Base-by-base conservation (phyloP, 2,329 filamentous ascomycete species). In the Aureobasidium pullulans region DNA sequence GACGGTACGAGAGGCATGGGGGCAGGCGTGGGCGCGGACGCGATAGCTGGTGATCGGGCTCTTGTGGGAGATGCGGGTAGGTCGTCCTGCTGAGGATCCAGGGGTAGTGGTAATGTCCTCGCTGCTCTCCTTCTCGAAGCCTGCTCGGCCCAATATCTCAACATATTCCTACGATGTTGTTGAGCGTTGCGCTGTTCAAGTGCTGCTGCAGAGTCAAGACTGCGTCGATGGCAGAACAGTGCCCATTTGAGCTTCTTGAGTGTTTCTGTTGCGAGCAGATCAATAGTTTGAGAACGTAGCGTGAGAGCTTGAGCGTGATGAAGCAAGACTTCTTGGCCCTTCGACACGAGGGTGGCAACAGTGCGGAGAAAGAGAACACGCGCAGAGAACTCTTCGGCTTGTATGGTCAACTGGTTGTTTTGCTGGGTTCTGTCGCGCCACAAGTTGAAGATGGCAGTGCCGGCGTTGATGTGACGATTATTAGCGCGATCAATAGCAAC, bases 201-300 rank as follows among this genome's bases (percentile, higher is more conserved):
- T 6, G 81, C 79, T 37, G 79, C 72, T 0, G 81, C 81, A 42
- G 76, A 82, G 60, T 83, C 77, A 9, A 74, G 69, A 28, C 76
- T 76, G 54, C 77, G 77, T 28, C 75, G 73, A 4, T 81, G 71
- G 42, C 82, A 81, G 70, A 85, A 85, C 2, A 81, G 71, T 7
- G 77, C 77, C 70, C 84, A 80, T 57, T 80, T 82, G n/a, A 85
- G 70, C 65, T 78, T 81, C 66, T 80, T 81, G 60, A 85, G 71
- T 34, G 49, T 60, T 36, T 57, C 59, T 15, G 59, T 48, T 2
- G 44, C 40, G 4, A 58, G 50, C 7, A 57, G 70, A 11, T 80
- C 75, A 4, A 77, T 70, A 43, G 76, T 77, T 60, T 79, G 73
- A 29, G 77, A 75, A 53, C 75, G 68, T 37, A 82, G 72, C 1